Base-by-base conservation (phyloP, 805 yeast genomes). In the Nakazawaea wickerhamii region DNA sequence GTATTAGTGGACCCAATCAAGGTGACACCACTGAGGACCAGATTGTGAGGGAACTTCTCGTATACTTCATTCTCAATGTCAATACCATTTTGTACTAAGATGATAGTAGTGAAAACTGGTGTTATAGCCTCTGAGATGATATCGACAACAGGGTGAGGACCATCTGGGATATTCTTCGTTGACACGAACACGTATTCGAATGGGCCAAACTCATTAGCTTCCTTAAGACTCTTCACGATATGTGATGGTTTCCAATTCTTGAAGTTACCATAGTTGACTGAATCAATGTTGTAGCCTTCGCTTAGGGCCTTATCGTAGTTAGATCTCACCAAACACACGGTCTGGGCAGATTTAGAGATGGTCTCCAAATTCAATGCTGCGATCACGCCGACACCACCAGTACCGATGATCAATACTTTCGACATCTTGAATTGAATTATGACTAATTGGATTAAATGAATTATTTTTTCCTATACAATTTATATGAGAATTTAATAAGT, bases 331-430 rank as follows among this genome's bases (percentile, higher is more conserved):
- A 81, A 79, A 7, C 76, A 58, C 1, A 87, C 75, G 10, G 81
- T 77, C 18, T 41, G 27, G 3, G 44, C 44, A 15, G 75, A 67
- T 23, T 63, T 53, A 0, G 68, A 71, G 32, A 70, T 64, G 42
- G 59, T 55, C 47, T 65, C 68, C 22, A 86, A 64, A 0, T 85
- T 75, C 41, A 79, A 68, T 0, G 93, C 86, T 2, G 82, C 79
- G n/a, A 86, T 76, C 5, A 84, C 68, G 18, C 95, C 95, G 3
- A 87, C 85, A 15, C 95, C 95, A 5, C 95, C 95, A 4, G 86
- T 73, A 4, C 95, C 95, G 25, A 86, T 71, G 9, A 85, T 65
- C n/a, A 85, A 63, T 4, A 80, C 79, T 44, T 64, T 58, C 30
- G 59, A 20, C 33, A 33, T 32, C 34, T 7, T 30, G 21, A 11